Percentiles rank a stretch among this genome's conserved stretches.
phyloP scores from a whole-genome alignment of 2,329 filamentous ascomycete genomes.

The Hypoxylon sp. region DNA sequence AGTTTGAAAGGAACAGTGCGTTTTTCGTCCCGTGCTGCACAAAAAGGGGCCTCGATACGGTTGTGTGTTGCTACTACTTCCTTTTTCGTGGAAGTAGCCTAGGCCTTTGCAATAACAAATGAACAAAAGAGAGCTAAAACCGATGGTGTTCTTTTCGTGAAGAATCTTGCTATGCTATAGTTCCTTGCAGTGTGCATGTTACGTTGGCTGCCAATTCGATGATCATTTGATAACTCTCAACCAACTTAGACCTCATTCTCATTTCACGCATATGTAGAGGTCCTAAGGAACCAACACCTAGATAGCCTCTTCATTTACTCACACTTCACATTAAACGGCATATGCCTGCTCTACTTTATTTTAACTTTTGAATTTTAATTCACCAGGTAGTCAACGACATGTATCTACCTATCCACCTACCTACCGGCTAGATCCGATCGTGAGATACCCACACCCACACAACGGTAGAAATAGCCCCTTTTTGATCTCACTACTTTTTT shows the following conservation, averaged over 20 bases:
- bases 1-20: neutral
- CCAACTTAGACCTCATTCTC: neutral
- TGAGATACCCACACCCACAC: neutral
- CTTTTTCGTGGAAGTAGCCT: neutral
- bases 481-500: neutral
- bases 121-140: neutral
- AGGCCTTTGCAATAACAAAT: neutral
- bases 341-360: neutral
- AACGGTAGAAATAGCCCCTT: constrained; percentile 8
- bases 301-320: neutral
- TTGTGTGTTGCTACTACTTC: neutral
- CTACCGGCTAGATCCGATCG: constrained; percentile 2
- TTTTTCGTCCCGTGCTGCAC: neutral
- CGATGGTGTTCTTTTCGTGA: neutral
- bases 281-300: neutral
- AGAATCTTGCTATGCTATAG: neutral
- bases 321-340: neutral
- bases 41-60: neutral
- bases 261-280: neutral
- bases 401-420: constrained; percentile 17
- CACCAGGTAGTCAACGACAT: constrained; percentile 8
- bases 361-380: constrained; percentile 22
- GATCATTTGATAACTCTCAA: neutral
- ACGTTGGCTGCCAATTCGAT: neutral
- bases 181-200: neutral